Evolutionary conservation across 208 protist species (phyloP), one percentile per base, ranked within the genome.

Genomic region (Borovskyia barvae): DNA sequence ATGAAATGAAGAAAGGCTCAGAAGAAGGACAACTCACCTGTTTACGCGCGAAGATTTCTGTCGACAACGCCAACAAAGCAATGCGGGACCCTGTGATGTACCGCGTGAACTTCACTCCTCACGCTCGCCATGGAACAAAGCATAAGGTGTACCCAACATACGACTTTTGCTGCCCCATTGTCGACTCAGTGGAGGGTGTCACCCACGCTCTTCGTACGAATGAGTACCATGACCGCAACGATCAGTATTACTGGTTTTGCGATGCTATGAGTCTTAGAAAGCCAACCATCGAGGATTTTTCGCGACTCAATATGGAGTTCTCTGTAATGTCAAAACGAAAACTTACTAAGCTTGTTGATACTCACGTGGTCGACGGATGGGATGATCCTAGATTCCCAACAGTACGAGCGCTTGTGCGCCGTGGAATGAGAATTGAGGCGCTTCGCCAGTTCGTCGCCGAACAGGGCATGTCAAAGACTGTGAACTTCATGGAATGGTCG

Each of bases 271-370:
- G 75, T 22, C 56, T 98, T 12, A 77, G 94, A 47, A 96, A 94
- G 71, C 89, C 82, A n/a, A 49, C 70, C 43, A 74, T 99, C 29
- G 87, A 97, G 45, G 97, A 99, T 61, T 99, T 98, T 84, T 96
- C 85, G 28, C 79, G 98, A 48, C 73, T 99, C n/a, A 99, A 99
- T 72, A 99, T 99, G 82, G 83, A 96, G 35, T 97, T 98, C 75
- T 97, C 97, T 8, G 82, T 99, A 11, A 93, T 99, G 73, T 99
- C 97, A 5, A 99, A 99, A 89, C 88, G 99, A 41, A 99, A 99
- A 83, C 80, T 99, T 30, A 93, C 95, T 35, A 87, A 97, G 45
- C 92, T 99, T 58, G 98, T 99, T 8, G 96, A 99, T 26, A 88
- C 90, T 1, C 75, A 82, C 30, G 66, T 96, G 20, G 98, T 99